A percentile compares a stretch with the other conserved stretches of the same genome.
These are phyloP conservation scores for Geotrichum cucujoidarum DNA, from an alignment of 1,139 yeast genomes.

Conservation along the genomic window DNA sequence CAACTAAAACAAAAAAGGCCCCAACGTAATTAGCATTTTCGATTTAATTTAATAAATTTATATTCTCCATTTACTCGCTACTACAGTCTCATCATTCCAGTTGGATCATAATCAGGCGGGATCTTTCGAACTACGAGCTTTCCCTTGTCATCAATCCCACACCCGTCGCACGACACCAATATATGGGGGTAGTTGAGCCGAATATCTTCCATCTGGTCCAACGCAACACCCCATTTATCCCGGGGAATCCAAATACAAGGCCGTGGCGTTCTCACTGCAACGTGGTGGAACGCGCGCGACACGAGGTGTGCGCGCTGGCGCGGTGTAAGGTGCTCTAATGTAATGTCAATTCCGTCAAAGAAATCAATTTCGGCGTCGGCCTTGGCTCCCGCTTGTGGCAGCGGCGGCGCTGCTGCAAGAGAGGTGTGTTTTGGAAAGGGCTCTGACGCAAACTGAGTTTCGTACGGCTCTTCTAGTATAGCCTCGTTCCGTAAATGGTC, in stretches of 20 bases:
- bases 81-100: slow-evolving; percentile 10
- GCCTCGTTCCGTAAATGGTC: no score
- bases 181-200: slow-evolving; percentile 27
- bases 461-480: neutral
- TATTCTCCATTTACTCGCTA: no score
- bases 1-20: slow-evolving; percentile 2
- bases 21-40: neutral
- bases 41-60: no score
- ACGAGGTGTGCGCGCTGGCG: slow-evolving; percentile 27
- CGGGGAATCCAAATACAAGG: slow-evolving; percentile 38
- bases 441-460: no score
- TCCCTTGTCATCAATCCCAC: slow-evolving; percentile 20
- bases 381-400: neutral
- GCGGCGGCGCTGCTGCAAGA: neutral
- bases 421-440: no score
- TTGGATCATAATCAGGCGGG: slow-evolving; percentile 26
- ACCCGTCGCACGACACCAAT: slow-evolving; percentile 27
- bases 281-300: slow-evolving; percentile 31
- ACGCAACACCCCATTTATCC: slow-evolving; percentile 34
- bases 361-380: slow-evolving; percentile 14
- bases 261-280: slow-evolving; percentile 27
- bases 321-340: slow-evolving; percentile 24
- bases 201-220: slow-evolving; percentile 31
- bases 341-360: slow-evolving; percentile 30
- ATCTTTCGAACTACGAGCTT: slow-evolving; percentile 21